Percentiles rank a stretch among this genome's conserved stretches.
Evolutionary conservation across 2,329 filamentous ascomycete genomes (phyloP).

Genomic region (Phialemoniopsis sp.): DNA sequence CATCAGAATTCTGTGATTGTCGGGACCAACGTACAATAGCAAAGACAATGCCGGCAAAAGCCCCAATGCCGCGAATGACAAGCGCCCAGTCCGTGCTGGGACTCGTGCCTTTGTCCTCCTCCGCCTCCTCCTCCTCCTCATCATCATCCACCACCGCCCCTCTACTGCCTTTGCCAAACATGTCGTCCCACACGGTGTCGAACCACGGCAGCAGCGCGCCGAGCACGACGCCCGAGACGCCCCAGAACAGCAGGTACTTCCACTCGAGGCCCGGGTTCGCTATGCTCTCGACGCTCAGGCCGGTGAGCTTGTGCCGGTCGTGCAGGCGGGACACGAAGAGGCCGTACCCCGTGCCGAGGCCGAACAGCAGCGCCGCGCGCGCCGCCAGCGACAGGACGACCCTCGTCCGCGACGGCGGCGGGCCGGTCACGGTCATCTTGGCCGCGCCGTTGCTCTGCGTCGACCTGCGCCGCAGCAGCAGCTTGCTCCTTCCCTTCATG

Average conservation of each 20-base stretch:
- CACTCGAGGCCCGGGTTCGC: conserved; percentile 40
- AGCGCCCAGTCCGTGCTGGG: conserved; percentile 68
- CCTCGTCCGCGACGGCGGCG: conserved; percentile 18
- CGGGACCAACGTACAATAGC: conserved; percentile 66
- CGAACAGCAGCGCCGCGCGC: conserved; percentile 65
- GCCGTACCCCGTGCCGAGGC: conserved; percentile 79
- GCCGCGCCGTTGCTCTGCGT: conserved; percentile 7
- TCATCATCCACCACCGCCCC: conserved; percentile 20
- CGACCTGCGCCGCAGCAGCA: conserved; percentile 16
- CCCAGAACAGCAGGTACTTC: conserved; percentile 78
- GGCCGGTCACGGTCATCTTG: conserved; percentile 16
- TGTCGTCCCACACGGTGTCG: conserved; percentile 68
- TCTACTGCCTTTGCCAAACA: conserved; percentile 27
- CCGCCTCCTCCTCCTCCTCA: conserved; percentile 20
- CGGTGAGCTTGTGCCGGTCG: conserved; percentile 59
- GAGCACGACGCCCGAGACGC: conserved; percentile 69
- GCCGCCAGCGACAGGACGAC: conserved; percentile 46
- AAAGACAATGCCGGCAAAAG: conserved; percentile 58
- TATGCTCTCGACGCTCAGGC: conserved; percentile 14
- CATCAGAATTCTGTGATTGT: too few species aligned
- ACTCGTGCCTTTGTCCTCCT: conserved; percentile 21
- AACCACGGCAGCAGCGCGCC: conserved; percentile 82
- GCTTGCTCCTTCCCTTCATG: conserved; percentile 34
- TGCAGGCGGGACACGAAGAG: conserved; percentile 77
- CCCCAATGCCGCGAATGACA: conserved; percentile 53